Percentiles rank a stretch among this genome's conserved stretches.
Evolutionary conservation across 352 stramenopile genomes (phyloP).

Genomic region (Pythium aristosporum): DNA sequence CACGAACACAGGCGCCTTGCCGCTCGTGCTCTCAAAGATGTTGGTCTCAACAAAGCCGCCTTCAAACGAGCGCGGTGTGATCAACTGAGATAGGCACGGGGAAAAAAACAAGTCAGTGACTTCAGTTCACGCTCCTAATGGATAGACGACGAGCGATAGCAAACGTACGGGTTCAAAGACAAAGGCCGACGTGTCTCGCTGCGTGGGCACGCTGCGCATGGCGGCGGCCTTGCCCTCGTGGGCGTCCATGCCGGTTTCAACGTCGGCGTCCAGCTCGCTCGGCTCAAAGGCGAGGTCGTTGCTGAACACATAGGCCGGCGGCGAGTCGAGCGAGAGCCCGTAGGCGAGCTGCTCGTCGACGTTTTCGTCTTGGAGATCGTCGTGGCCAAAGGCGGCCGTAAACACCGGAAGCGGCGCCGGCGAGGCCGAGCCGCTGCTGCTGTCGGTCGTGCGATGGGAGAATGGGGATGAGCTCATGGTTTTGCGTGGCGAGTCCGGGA

Average conservation of each 20-base stretch:
- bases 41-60: constrained; percentile 27
- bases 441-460: not conserved
- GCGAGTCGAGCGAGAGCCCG: constrained; percentile 34
- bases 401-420: constrained; percentile 17
- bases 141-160: not conserved
- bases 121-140: not conserved
- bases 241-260: constrained; percentile 13
- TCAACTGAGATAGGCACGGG: constrained; percentile 16
- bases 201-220: constrained; percentile 27
- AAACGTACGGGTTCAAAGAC: constrained; percentile 25
- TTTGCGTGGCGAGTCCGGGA: constrained; percentile 17
- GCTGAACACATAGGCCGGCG: constrained; percentile 32
- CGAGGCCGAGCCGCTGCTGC: not conserved
- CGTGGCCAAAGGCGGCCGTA: constrained; percentile 18
- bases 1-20: constrained; percentile 32
- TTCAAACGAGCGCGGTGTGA: constrained; percentile 22
- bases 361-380: constrained; percentile 19
- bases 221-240: constrained; percentile 29
- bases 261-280: constrained; percentile 10
- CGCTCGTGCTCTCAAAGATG: constrained; percentile 16
- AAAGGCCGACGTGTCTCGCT: constrained; percentile 24
- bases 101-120: constrained; percentile 5
- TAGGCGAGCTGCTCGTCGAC: constrained; percentile 25
- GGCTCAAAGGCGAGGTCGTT: constrained; percentile 29
- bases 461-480: constrained; percentile 23